Evolutionary conservation across 208 protist species (phyloP).

Genomic region (Trypanosoma brucei): DNA sequence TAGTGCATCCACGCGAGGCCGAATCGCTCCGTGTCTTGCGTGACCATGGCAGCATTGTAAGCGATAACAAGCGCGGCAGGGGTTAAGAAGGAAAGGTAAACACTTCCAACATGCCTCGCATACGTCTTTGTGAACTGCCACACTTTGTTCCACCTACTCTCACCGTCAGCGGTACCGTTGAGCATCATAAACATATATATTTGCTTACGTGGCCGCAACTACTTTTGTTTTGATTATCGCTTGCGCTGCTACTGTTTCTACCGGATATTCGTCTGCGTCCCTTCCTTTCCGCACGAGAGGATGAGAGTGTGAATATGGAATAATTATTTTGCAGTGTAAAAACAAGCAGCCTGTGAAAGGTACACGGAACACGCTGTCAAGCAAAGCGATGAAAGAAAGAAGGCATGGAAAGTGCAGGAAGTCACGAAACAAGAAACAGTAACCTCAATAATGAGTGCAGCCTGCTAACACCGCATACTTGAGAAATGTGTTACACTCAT

Average conservation of each 20-base stretch:
- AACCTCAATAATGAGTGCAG: too few species aligned
- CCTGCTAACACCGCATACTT: too few species aligned
- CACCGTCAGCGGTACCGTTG: slow-evolving; percentile 1
- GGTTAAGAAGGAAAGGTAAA: slow-evolving; percentile 52
- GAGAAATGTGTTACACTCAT: too few species aligned
- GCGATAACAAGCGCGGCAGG: slow-evolving; percentile 48
- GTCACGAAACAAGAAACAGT: too few species aligned
- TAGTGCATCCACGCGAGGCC: slow-evolving; percentile 74
- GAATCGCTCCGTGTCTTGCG: slow-evolving; percentile 72
- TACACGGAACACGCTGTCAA: too few species aligned
- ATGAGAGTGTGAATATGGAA: background rate
- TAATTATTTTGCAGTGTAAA: background rate
- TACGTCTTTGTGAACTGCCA: slow-evolving; percentile 55
- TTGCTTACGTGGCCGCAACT: background rate
- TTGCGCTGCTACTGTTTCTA: background rate
- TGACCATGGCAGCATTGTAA: slow-evolving; percentile 45
- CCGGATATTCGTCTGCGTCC: too few species aligned
- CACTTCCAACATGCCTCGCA: slow-evolving; percentile 28
- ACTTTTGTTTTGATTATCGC: background rate
- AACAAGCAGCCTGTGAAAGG: too few species aligned
- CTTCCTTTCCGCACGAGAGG: too few species aligned
- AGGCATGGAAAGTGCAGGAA: too few species aligned
- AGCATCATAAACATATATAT: slow-evolving; percentile 11
- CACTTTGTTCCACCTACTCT: slow-evolving; percentile 5
- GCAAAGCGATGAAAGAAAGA: too few species aligned